Percentiles rank a stretch among this genome's conserved stretches.
Evolutionary conservation across 371 early-diverging fungal genomes (phyloP).

Genomic region (Syncephalastrum racemosum): DNA sequence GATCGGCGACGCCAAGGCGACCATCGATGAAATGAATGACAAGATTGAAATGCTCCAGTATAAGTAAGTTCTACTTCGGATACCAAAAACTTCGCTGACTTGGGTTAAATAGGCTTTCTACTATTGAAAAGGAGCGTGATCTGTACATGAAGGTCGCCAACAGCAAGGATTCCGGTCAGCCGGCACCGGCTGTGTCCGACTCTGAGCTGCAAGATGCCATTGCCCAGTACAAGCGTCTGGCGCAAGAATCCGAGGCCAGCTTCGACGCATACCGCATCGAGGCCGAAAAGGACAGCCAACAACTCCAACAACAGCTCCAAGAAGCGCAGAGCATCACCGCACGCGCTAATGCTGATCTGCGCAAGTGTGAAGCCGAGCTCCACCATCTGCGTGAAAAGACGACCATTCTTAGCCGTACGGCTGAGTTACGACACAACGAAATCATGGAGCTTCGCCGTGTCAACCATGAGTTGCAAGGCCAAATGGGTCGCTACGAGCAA

Average conservation of each 20-base stretch:
- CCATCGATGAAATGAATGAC: conserved; percentile 1
- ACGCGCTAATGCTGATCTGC: conserved; percentile 2
- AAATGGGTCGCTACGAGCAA: conserved; percentile 10
- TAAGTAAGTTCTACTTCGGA: background rate
- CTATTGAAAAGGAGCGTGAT: no score
- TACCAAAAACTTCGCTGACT: no score
- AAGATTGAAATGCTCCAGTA: background rate
- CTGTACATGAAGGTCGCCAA: no score
- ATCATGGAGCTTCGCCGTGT: conserved; percentile 8
- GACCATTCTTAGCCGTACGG: no score
- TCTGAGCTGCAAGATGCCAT: no score
- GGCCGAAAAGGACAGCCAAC: conserved; percentile 8
- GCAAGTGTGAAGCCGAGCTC: conserved; percentile 1
- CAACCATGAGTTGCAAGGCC: conserved; percentile 10
- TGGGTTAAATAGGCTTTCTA: no score
- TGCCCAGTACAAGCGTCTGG: conserved; percentile 1
- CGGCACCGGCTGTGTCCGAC: no score
- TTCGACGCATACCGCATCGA: conserved; percentile 7
- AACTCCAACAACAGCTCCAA: conserved; percentile 8
- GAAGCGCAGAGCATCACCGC: conserved; percentile 7
- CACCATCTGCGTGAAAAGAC: no score
- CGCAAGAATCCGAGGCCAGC: background rate
- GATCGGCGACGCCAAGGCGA: background rate
- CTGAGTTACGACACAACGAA: conserved; percentile 10
- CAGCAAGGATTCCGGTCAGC: no score